Percentiles rank a stretch among this genome's conserved stretches.
These are phyloP conservation scores for Tylopilus intermedius DNA, from an alignment of 768 basidiomycete genomes.

Conservation along the genomic window DNA sequence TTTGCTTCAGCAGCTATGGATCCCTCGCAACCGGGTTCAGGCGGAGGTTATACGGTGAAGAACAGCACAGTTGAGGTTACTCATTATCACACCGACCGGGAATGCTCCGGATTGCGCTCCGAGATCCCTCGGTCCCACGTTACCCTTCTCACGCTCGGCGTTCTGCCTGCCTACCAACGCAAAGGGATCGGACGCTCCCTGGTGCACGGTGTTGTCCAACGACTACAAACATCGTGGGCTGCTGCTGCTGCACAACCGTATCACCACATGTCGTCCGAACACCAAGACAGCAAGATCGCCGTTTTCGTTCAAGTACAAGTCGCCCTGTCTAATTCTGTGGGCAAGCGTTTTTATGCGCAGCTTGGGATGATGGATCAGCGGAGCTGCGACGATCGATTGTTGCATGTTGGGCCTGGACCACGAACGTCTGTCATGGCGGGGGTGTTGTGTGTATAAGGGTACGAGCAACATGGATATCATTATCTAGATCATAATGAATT, in stretches of 20 bases:
- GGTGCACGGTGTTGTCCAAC: conserved; percentile 26
- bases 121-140: conserved; percentile 12
- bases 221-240: conserved; percentile 13
- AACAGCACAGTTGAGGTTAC: background rate
- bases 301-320: conserved; percentile 28
- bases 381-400: conserved; percentile 4
- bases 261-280: background rate
- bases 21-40: background rate
- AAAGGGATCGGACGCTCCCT: conserved; percentile 28
- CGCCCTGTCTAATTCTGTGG: conserved; percentile 21
- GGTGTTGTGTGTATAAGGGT: conserved; percentile 19
- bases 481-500: no score
- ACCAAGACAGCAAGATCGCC: conserved; percentile 9
- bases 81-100: background rate
- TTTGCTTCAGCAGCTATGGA: conserved; percentile 27
- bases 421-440: conserved; percentile 24
- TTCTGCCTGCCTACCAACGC: conserved; percentile 25
- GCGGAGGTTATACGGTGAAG: background rate
- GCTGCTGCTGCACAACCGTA: background rate
- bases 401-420: conserved; percentile 15
- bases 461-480: no score
- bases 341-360: conserved; percentile 25
- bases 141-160: conserved; percentile 30
- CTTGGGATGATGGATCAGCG: conserved; percentile 28
- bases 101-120: background rate